Conservation (phyloP, 371 early-diverging fungal genomes). For the Fennellomyces sp. region DNA sequence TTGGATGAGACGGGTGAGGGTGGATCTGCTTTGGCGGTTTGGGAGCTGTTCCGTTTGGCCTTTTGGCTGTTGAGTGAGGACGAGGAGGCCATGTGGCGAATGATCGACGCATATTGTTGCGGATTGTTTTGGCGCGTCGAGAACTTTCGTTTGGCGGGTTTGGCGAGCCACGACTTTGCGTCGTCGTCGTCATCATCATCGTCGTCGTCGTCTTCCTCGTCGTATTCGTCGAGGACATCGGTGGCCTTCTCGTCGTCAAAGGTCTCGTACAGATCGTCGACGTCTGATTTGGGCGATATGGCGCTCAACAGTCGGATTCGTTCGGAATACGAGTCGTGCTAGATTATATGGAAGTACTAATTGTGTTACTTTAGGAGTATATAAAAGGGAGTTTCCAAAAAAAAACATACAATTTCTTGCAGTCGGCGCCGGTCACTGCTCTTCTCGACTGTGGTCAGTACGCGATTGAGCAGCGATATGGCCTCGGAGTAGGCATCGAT, state of each 20-base stretch:
- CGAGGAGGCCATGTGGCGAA: constrained; percentile 13
- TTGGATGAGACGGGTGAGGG: constrained; percentile 24
- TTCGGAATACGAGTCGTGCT: constrained; percentile 34
- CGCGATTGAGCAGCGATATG: constrained; percentile 39
- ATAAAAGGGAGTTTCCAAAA: background rate
- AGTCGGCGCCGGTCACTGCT: constrained; percentile 40
- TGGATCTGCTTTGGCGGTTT: constrained; percentile 3
- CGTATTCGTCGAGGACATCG: background rate
- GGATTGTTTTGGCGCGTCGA: constrained; percentile 9
- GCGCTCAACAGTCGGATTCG: constrained; percentile 26
- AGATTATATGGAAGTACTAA: background rate
- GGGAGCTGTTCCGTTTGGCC: background rate
- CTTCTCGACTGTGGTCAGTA: constrained; percentile 37
- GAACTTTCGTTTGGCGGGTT: constrained; percentile 27
- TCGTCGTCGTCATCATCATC: constrained; percentile 7
- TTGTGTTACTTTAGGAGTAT: background rate
- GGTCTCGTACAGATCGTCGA: constrained; percentile 21
- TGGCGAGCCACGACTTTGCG: constrained; percentile 16
- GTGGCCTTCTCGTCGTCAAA: constrained; percentile 12
- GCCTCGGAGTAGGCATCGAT: constrained; percentile 52
- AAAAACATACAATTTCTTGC: constrained; percentile 46
- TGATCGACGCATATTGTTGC: constrained; percentile 5
- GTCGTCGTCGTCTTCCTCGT: constrained; percentile 9
- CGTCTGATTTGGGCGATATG: constrained; percentile 31
- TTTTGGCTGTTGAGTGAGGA: constrained; percentile 6